Percentiles rank a stretch among this genome's conserved stretches.
Conservation (phyloP, 257 asterid species). For the Linderniella brevidens region DNA sequence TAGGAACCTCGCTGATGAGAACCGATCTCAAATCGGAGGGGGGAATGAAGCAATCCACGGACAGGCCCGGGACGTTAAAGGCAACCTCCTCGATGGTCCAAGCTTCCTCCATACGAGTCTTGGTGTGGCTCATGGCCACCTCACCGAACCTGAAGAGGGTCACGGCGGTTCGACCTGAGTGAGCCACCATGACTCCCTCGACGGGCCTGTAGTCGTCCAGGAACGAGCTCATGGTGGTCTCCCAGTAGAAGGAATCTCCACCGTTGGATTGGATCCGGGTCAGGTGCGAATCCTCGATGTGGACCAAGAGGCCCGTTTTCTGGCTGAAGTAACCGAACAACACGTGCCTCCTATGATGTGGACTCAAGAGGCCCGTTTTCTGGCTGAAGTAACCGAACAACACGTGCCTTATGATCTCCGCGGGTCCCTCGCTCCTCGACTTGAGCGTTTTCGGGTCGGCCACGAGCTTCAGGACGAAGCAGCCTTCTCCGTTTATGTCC, state of each 20-base stretch:
- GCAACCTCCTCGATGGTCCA: slow-evolving; percentile 98
- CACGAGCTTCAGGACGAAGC: slow-evolving; percentile 80
- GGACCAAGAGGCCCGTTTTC: slow-evolving; percentile 74
- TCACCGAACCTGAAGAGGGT: slow-evolving; percentile 96
- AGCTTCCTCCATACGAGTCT: slow-evolving; percentile 95
- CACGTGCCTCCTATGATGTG: slow-evolving; percentile 80
- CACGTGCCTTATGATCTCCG: slow-evolving; percentile 83
- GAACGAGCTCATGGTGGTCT: slow-evolving; percentile 80
- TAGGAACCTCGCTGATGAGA: too few relatives aligned
- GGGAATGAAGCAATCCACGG: slow-evolving; percentile 85
- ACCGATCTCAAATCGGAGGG: slow-evolving; percentile 72
- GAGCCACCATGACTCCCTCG: slow-evolving; percentile 95
- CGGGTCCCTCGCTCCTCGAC: slow-evolving; percentile 95
- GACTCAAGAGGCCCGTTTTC: slow-evolving; percentile 75
- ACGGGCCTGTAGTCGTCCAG: slow-evolving; percentile 70
- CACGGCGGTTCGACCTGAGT: slow-evolving; percentile 81
- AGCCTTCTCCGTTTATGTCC: slow-evolving; percentile 70
- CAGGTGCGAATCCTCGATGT: slow-evolving; percentile 94
- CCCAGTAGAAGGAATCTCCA: slow-evolving; percentile 97
- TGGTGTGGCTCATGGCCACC: slow-evolving; percentile 84
- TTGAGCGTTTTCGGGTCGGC: slow-evolving; percentile 73
- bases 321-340: slow-evolving; percentile 95
- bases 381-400: slow-evolving; percentile 96
- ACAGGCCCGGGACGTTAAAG: slow-evolving; percentile 75
- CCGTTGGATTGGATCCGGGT: slow-evolving; percentile 89